Evolutionary conservation across 768 basidiomycete species (phyloP).

Genomic region (Russula olivacea): DNA sequence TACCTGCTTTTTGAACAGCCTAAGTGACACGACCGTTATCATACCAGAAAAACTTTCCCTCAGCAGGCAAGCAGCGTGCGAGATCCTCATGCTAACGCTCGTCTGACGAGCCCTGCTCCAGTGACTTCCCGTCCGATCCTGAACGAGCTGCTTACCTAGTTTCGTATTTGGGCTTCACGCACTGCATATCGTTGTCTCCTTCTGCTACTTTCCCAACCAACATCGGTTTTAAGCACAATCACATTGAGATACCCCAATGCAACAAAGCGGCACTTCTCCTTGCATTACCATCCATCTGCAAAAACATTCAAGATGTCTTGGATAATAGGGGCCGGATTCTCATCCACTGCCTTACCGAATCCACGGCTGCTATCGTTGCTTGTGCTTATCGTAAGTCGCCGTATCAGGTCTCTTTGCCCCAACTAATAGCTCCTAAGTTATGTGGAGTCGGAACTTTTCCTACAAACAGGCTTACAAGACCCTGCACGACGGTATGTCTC

Average conservation of each 20-base stretch:
- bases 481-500: conserved; percentile 15
- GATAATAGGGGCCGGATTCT: conserved; percentile 43
- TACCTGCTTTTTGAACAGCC: conserved; percentile 44
- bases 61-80: conserved; percentile 37
- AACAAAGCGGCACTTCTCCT: conserved; percentile 40
- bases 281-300: conserved; percentile 42
- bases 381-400: conserved; percentile 46
- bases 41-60: conserved; percentile 46
- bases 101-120: conserved; percentile 24
- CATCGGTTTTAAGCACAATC: conserved; percentile 36
- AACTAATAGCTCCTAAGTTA: conserved; percentile 36
- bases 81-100: not conserved
- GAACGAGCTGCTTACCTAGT: conserved; percentile 48
- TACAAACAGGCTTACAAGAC: conserved; percentile 35
- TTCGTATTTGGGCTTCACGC: conserved; percentile 46
- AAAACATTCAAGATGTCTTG: conserved; percentile 42
- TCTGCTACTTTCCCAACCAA: conserved; percentile 36
- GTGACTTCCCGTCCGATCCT: conserved; percentile 53
- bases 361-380: conserved; percentile 46
- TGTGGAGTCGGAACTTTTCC: conserved; percentile 38
- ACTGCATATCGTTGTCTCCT: conserved; percentile 51
- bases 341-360: conserved; percentile 49
- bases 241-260: conserved; percentile 39
- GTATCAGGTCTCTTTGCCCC: not conserved
- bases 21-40: conserved; percentile 48